Evolutionary conservation across 2,329 filamentous ascomycete genomes (phyloP).

Genomic region (Hysterium pulicare): DNA sequence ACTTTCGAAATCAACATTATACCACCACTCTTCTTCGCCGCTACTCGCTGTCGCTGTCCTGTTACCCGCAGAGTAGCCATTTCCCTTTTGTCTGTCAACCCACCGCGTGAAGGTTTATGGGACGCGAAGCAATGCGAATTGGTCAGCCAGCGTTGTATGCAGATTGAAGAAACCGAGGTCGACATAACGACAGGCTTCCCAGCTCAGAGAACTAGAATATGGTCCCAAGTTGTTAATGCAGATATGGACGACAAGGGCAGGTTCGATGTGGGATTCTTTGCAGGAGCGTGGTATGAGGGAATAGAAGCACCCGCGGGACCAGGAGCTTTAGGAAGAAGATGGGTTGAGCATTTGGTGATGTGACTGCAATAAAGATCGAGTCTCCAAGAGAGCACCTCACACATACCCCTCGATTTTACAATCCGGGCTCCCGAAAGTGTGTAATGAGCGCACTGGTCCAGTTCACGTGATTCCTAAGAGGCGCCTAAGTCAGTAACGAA

Average conservation of each 20-base stretch:
- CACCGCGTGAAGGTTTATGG: conserved; percentile 19
- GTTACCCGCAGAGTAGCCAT: conserved; percentile 16
- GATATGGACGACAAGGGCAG: conserved; percentile 15
- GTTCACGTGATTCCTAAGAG: no score
- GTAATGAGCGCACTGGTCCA: no score
- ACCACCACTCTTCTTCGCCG: conserved; percentile 10
- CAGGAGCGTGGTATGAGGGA: no score
- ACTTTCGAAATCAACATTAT: conserved; percentile 15
- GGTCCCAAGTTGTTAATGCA: conserved; percentile 13
- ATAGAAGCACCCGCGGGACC: no score
- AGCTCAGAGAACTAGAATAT: conserved; percentile 12
- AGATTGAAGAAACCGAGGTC: conserved; percentile 19
- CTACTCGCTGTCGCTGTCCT: conserved; percentile 17
- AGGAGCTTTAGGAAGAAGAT: no score
- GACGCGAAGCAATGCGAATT: conserved; percentile 14
- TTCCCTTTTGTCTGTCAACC: conserved; percentile 10
- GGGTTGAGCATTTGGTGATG: no score
- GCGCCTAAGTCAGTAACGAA: no score
- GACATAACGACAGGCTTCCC: conserved; percentile 18
- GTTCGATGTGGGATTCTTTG: no score
- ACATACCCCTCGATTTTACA: no score
- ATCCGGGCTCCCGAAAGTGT: no score
- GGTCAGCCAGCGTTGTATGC: conserved; percentile 15
- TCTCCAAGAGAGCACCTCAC: no score
- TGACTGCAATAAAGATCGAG: no score